phyloP scores from a whole-genome alignment of 805 yeast species.

The Candida mattraensis region DNA sequence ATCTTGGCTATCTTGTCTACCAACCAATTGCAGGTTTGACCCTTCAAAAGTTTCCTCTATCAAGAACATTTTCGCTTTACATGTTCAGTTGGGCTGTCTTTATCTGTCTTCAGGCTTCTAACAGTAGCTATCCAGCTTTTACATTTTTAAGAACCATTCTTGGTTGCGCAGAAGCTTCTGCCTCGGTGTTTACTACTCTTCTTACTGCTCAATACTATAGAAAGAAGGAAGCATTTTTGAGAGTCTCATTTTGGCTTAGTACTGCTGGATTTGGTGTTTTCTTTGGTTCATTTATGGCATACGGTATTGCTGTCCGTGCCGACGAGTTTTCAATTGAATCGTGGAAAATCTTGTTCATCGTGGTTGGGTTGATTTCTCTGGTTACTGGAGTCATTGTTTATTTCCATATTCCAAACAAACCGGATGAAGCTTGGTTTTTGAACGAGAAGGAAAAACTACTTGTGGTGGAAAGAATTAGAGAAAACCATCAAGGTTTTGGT shows the following conservation, averaged over 20 bases:
- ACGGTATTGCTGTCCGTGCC: slow-evolving; percentile 44
- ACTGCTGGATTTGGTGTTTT: slow-evolving; percentile 47
- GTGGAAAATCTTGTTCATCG: slow-evolving; percentile 62
- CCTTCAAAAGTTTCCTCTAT: slow-evolving; percentile 47
- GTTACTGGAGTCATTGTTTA: slow-evolving; percentile 47
- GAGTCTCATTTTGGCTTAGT: slow-evolving; percentile 34
- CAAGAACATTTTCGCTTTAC: slow-evolving; percentile 46
- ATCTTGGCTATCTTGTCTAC: slow-evolving; percentile 49
- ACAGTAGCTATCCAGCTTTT: slow-evolving; percentile 45
- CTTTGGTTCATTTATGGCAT: slow-evolving; percentile 55
- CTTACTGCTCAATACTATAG: slow-evolving; percentile 39
- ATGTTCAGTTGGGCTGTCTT: slow-evolving; percentile 51
- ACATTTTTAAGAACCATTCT: slow-evolving; percentile 45
- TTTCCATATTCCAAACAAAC: slow-evolving; percentile 57
- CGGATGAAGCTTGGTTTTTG: slow-evolving; percentile 44
- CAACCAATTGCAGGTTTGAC: slow-evolving; percentile 50
- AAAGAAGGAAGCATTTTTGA: slow-evolving; percentile 30
- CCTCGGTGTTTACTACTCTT: slow-evolving; percentile 35
- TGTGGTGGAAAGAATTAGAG: slow-evolving; percentile 33
- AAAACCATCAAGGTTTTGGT: slow-evolving; percentile 27
- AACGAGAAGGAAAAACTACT: slow-evolving; percentile 34
- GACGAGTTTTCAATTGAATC: slow-evolving; percentile 44
- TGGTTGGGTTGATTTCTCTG: slow-evolving; percentile 62
- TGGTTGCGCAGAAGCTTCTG: slow-evolving; percentile 42
- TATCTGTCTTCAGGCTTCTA: slow-evolving; percentile 46